A percentile compares a stretch with the other conserved stretches of the same genome.
These are phyloP conservation scores for Tricholoma saponaceum DNA, from an alignment of 768 basidiomycete genomes.

Conservation along the genomic window DNA sequence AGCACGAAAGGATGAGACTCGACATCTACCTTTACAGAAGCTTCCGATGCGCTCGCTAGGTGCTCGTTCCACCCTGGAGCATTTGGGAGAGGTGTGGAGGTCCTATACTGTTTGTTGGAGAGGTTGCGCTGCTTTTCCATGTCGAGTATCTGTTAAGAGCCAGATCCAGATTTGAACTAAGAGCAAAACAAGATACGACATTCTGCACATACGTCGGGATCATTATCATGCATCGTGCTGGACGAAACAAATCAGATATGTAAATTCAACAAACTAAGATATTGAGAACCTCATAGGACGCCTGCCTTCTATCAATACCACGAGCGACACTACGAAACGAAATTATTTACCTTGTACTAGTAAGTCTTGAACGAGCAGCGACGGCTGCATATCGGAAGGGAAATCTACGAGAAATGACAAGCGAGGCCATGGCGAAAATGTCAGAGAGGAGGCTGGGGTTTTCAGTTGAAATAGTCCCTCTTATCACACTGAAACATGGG, in stretches of 20 bases:
- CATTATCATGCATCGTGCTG: slow-evolving; percentile 59
- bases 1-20: not conserved
- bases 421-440: slow-evolving; percentile 9
- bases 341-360: slow-evolving; percentile 21
- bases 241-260: slow-evolving; percentile 10
- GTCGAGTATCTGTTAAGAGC: slow-evolving; percentile 46
- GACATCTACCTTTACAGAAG: slow-evolving; percentile 50
- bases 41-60: slow-evolving; percentile 62
- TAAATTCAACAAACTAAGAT: not conserved
- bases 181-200: not conserved
- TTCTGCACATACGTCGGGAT: slow-evolving; percentile 38
- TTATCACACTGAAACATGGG: slow-evolving; percentile 18
- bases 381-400: slow-evolving; percentile 3
- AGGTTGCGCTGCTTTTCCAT: slow-evolving; percentile 51
- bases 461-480: not conserved
- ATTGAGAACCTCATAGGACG: slow-evolving; percentile 19
- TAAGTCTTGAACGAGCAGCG: slow-evolving; percentile 6
- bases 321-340: not conserved
- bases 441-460: not conserved
- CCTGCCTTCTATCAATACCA: slow-evolving; percentile 10
- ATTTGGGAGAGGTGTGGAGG: slow-evolving; percentile 43
- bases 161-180: not conserved
- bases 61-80: slow-evolving; percentile 74
- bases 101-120: slow-evolving; percentile 37
- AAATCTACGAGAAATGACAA: slow-evolving; percentile 1